Evolutionary conservation across 2,329 filamentous ascomycete genomes (phyloP).

Genomic region (Neocatenulostroma microsporum): DNA sequence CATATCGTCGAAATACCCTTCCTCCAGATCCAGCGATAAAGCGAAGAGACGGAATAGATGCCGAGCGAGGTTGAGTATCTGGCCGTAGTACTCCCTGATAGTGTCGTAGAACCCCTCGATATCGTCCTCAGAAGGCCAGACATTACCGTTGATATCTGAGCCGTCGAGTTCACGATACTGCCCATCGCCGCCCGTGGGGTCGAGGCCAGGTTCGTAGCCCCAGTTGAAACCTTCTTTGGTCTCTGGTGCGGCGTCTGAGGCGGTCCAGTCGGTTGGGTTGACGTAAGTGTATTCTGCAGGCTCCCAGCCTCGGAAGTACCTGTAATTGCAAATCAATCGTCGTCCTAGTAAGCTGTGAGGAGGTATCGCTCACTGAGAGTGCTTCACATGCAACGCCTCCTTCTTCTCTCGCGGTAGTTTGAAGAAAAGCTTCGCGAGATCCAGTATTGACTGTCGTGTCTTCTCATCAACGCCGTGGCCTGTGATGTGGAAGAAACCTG

Average conservation of each 20-base stretch:
- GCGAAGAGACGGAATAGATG: constrained; percentile 38
- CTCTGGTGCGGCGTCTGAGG: constrained; percentile 24
- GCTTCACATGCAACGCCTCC: constrained; percentile 32
- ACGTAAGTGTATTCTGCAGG: constrained; percentile 35
- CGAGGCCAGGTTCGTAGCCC: constrained; percentile 35
- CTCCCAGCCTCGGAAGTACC: constrained; percentile 36
- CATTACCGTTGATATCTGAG: constrained; percentile 27
- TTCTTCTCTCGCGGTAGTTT: constrained; percentile 30
- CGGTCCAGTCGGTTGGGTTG: constrained; percentile 28
- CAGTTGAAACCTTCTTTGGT: constrained; percentile 39
- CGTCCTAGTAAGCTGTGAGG: too few relatives aligned
- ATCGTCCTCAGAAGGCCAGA: constrained; percentile 34
- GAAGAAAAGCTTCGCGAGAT: constrained; percentile 33
- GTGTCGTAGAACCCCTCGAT: constrained; percentile 33
- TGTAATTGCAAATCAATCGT: too few relatives aligned
- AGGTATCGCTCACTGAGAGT: too few relatives aligned
- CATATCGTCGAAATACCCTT: constrained; percentile 35
- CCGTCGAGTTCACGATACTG: constrained; percentile 37
- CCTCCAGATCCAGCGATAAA: constrained; percentile 31
- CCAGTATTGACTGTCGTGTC: constrained; percentile 27
- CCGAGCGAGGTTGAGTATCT: constrained; percentile 31
- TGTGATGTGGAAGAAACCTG: constrained; percentile 36
- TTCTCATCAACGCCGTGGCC: constrained; percentile 29
- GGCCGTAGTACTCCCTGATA: constrained; percentile 33
- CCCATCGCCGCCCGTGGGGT: constrained; percentile 35